These are phyloP conservation scores for Candida smagusa DNA, from an alignment of 1,139 yeast genomes.

Conservation along the genomic window DNA sequence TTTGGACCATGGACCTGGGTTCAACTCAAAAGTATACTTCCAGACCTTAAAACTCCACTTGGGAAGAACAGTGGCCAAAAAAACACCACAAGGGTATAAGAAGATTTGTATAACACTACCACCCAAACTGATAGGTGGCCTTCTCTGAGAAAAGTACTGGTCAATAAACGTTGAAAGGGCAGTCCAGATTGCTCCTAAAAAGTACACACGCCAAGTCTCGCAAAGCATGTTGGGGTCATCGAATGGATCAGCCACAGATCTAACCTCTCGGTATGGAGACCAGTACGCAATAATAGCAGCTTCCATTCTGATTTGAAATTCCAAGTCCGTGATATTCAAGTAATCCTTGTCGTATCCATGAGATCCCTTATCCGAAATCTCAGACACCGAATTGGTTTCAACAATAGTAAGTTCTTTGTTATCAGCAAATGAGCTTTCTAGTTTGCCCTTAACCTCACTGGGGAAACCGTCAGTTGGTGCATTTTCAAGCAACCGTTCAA, in stretches of 20 bases:
- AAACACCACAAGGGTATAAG: slow-evolving; percentile 54
- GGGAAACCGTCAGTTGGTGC: slow-evolving; percentile 1
- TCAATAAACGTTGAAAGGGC: slow-evolving; percentile 54
- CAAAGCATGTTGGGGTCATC: slow-evolving; percentile 49
- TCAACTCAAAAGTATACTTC: slow-evolving; percentile 16
- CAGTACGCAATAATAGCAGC: slow-evolving; percentile 40
- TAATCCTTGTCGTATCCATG: background rate
- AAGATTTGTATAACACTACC: slow-evolving; percentile 54
- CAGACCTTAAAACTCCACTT: slow-evolving; percentile 14
- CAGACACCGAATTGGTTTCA: no score
- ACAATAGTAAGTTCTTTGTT: background rate
- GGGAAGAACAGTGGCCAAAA: slow-evolving; percentile 20
- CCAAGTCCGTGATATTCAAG: slow-evolving; percentile 11
- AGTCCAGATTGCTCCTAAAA: slow-evolving; percentile 54
- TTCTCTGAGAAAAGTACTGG: slow-evolving; percentile 55
- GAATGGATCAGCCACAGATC: slow-evolving; percentile 53
- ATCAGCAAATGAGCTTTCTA: background rate
- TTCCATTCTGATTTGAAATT: slow-evolving; percentile 14
- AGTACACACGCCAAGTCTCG: slow-evolving; percentile 57
- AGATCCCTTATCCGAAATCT: no score
- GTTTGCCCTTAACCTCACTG: background rate
- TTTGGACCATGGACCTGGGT: slow-evolving; percentile 22
- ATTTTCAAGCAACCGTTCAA: slow-evolving; percentile 7
- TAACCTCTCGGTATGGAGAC: slow-evolving; percentile 65
- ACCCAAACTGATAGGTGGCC: slow-evolving; percentile 45